Conservation (phyloP, 768 basidiomycete species). For the Xerocomellus intermedius region DNA sequence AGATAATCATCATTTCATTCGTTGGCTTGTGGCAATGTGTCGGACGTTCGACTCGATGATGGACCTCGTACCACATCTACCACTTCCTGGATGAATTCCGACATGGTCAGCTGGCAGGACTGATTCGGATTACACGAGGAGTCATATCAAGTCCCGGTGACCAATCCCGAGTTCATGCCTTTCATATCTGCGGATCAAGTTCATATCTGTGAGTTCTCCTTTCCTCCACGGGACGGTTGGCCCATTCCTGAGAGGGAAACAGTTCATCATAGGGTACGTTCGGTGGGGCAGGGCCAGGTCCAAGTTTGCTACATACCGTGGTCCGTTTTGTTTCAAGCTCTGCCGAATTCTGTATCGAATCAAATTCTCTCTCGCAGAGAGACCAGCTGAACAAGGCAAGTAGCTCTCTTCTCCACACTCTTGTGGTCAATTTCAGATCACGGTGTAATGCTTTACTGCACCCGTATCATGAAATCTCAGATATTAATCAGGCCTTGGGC, state of each 20-base stretch:
- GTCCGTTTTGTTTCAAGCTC: neutral
- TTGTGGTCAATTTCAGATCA: neutral
- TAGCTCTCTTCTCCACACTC: neutral
- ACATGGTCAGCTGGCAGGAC: neutral
- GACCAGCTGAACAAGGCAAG: neutral
- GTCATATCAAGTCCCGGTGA: neutral
- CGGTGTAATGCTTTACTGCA: neutral
- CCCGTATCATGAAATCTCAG: constrained; percentile 1
- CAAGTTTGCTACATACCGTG: neutral
- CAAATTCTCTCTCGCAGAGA: neutral
- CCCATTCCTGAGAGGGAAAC: neutral
- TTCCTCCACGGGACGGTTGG: neutral
- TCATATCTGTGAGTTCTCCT: neutral
- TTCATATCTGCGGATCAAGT: constrained; percentile 21
- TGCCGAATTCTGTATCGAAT: neutral
- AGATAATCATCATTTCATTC: neutral
- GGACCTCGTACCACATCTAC: neutral
- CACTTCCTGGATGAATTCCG: neutral
- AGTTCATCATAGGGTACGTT: neutral
- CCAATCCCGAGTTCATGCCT: neutral
- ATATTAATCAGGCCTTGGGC: neutral
- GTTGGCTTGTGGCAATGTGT: neutral
- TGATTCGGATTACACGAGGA: constrained; percentile 8
- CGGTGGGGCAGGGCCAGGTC: neutral
- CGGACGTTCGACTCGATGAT: neutral